These are phyloP conservation scores for Saccharomycopsis guyanensis DNA, from an alignment of 805 yeast genomes.

Conservation along the genomic window DNA sequence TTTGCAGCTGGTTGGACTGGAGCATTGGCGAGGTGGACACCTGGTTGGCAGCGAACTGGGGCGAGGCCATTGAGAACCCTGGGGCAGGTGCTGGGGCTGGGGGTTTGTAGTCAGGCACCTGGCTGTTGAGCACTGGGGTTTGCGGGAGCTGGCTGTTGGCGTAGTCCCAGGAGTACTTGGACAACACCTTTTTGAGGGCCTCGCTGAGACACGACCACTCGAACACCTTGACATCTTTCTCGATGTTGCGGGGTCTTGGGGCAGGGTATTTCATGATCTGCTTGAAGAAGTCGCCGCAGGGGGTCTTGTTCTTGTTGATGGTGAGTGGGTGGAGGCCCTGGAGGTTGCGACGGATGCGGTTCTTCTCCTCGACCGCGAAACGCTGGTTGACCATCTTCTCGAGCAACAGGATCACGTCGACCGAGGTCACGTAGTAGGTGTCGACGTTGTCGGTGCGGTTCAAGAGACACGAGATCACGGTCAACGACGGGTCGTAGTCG, in stretches of 20 bases:
- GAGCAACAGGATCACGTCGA: slow-evolving; percentile 50
- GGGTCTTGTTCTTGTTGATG: slow-evolving; percentile 38
- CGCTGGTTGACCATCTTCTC: slow-evolving; percentile 48
- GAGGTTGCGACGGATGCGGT: slow-evolving; percentile 57
- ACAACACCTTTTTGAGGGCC: slow-evolving; percentile 49
- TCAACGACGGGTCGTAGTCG: slow-evolving; percentile 25
- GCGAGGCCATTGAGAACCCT: background rate
- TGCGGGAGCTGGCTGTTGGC: background rate
- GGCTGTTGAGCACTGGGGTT: background rate
- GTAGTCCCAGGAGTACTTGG: slow-evolving; percentile 37
- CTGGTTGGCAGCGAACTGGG: background rate
- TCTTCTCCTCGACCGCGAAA: slow-evolving; percentile 62
- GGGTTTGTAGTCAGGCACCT: background rate
- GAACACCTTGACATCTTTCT: slow-evolving; percentile 63
- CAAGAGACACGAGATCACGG: slow-evolving; percentile 7
- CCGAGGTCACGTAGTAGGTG: slow-evolving; percentile 53
- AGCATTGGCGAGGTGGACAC: background rate
- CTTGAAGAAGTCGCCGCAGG: slow-evolving; percentile 31
- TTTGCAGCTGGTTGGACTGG: background rate
- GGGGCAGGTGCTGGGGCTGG: background rate
- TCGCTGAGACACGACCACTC: slow-evolving; percentile 45
- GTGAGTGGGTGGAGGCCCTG: slow-evolving; percentile 59
- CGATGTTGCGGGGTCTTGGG: slow-evolving; percentile 64
- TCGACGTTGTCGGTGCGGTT: slow-evolving; percentile 12
- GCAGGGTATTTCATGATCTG: slow-evolving; percentile 52